Evolutionary conservation across 2,329 filamentous ascomycete genomes (phyloP), one percentile per base, ranked within the genome.

Genomic region (Torrubiellomyces zombiae): DNA sequence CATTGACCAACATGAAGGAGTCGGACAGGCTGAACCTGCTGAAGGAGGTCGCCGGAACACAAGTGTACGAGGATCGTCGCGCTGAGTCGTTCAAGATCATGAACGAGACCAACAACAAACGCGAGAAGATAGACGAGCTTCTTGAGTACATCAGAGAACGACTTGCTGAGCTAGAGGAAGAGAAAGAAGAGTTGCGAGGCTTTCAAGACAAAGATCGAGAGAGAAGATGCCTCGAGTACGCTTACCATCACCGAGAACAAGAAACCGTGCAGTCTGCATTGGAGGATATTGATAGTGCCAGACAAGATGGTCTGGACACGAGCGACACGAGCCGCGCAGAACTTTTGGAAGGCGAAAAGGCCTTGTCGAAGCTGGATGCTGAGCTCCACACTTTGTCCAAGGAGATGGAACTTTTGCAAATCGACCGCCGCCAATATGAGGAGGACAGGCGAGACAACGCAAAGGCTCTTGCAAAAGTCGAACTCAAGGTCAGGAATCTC

Each of bases 1-100:
- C 82, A 14, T 62, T 98, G 44, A 98, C 89, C 21, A 98, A 95
- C 48, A 98, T 98, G 89, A 94, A 94, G 51, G 89, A 98, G 48
- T 73, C 75, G 1, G 85, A 94, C 48, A 71, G 89, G 26, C 56
- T 98, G 33, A 85, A 78, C 37, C 59, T 98, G 31, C 56, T 98
- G 32, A 98, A 98, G 52, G 89, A 95, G 45, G 89, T 98, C n/a
- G 89, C 89, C 1, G 89, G 89, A 33, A 98, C 89, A 6, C 83
- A 94, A 42, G 83, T 94, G 21, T 98, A 98, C 53, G 89, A 98
- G 53, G 77, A 81, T 26, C 76, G 86, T 28, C 73, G 91, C 32
- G 67, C 81, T 15, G 86, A 98, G 50, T 93, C 82, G 22, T 58
- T 92, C 37, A 94, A 93, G 56, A 93, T 98, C 40, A 93, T 98